phyloP scores from a whole-genome alignment of 495 filamentous ascomycete genomes.

The Glutinoglossum americanum region DNA sequence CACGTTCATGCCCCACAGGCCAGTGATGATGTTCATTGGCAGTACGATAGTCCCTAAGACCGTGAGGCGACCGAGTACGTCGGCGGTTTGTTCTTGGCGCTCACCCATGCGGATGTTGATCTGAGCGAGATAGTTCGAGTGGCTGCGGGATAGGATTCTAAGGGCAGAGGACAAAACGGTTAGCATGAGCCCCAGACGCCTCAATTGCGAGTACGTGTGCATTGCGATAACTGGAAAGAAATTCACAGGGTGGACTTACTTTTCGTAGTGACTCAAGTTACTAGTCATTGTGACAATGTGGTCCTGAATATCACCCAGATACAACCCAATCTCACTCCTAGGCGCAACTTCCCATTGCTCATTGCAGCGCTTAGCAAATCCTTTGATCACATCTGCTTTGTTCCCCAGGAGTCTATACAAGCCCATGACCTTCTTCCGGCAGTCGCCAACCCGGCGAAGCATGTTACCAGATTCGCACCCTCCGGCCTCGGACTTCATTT shows the following conservation, averaged over 20 bases:
- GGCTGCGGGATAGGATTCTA: constrained; percentile 76
- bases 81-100: constrained; percentile 84
- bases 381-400: constrained; percentile 97
- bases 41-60: constrained; percentile 92
- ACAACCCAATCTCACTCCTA: constrained; percentile 82
- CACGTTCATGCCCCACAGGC: constrained; percentile 98
- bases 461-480: constrained; percentile 45
- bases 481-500: constrained; percentile 24
- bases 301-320: constrained; percentile 94
- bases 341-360: constrained; percentile 96
- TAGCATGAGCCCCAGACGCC: no score
- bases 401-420: constrained; percentile 83
- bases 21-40: constrained; percentile 96
- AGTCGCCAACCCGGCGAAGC: constrained; percentile 77
- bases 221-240: no score
- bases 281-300: constrained; percentile 96
- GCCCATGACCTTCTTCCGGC: constrained; percentile 89
- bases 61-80: constrained; percentile 84
- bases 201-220: no score
- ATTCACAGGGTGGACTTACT: constrained; percentile 37
- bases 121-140: constrained; percentile 87
- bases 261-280: constrained; percentile 88
- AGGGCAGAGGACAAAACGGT: not conserved
- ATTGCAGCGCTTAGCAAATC: constrained; percentile 96
- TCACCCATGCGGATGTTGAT: constrained; percentile 96